Evolutionary conservation across 176 grass and related monocot species (phyloP).

Genomic region (Carex scoparia): DNA sequence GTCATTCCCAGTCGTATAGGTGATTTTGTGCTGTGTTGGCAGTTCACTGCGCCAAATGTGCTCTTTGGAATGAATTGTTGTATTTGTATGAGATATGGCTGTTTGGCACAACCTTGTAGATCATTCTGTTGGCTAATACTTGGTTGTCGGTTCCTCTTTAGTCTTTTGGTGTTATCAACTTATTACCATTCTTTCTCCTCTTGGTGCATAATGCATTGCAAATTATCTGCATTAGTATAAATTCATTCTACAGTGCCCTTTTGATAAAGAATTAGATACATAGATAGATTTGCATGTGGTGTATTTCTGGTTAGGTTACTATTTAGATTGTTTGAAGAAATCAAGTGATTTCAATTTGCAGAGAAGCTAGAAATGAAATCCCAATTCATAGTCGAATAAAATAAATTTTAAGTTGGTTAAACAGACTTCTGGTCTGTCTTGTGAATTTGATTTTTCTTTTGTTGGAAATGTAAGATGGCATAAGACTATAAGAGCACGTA

Average conservation of each 20-base stretch:
- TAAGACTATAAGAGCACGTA: background rate
- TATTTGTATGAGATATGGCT: background rate
- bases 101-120: background rate
- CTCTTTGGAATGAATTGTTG: background rate
- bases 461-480: background rate
- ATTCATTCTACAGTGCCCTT: no score
- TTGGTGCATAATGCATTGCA: background rate
- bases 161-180: background rate
- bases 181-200: background rate
- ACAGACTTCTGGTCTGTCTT: background rate
- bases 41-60: background rate
- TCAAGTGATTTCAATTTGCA: background rate
- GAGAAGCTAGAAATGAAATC: background rate
- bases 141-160: background rate
- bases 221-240: background rate
- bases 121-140: background rate
- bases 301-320: background rate
- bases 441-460: background rate
- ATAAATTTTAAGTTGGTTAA: background rate
- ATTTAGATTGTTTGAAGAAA: background rate
- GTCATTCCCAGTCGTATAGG: constrained; percentile 15
- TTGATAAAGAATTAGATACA: no score
- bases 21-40: background rate
- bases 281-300: background rate
- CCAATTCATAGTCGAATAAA: background rate